Evolutionary conservation across 306 rosid genomes (phyloP).

Genomic region (Albizia julibrissin): DNA sequence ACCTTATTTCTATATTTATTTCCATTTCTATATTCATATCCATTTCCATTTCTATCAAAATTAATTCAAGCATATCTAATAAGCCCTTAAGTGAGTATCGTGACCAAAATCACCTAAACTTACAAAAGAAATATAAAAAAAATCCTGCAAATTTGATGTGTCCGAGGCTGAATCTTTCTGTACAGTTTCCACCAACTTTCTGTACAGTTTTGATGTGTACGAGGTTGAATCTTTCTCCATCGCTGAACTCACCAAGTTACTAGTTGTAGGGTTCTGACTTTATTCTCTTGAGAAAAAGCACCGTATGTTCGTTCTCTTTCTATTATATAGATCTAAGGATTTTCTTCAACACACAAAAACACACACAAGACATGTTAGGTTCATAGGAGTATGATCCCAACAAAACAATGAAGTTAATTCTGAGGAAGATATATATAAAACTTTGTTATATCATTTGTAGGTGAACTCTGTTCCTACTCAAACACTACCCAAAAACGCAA

Average conservation of each 20-base stretch:
- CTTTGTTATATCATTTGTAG: slow-evolving; percentile 27
- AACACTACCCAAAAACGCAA: neutral
- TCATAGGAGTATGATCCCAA: slow-evolving; percentile 49
- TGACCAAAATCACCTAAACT: too few relatives aligned
- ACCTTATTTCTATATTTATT: too few relatives aligned
- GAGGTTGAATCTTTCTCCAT: slow-evolving; percentile 44
- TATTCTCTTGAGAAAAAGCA: neutral
- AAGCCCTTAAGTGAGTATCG: too few relatives aligned
- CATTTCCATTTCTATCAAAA: too few relatives aligned
- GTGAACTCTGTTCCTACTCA: slow-evolving; percentile 41
- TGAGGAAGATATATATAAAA: slow-evolving; percentile 26
- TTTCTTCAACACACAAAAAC: neutral
- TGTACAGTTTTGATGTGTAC: slow-evolving; percentile 46
- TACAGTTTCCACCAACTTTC: slow-evolving; percentile 37
- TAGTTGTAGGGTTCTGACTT: neutral
- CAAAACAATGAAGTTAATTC: slow-evolving; percentile 19
- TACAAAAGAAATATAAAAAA: too few relatives aligned
- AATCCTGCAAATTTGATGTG: too few relatives aligned
- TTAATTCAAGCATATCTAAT: too few relatives aligned
- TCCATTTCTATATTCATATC: too few relatives aligned
- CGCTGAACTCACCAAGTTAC: slow-evolving; percentile 56
- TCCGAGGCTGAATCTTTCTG: too few relatives aligned
- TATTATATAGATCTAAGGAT: neutral
- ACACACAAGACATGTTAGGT: slow-evolving; percentile 51
- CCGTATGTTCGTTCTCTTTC: neutral